A percentile compares a stretch with the other conserved stretches of the same genome.
phyloP scores from a whole-genome alignment of 805 yeast genomes.

The Metschnikowia cerradonensis region DNA sequence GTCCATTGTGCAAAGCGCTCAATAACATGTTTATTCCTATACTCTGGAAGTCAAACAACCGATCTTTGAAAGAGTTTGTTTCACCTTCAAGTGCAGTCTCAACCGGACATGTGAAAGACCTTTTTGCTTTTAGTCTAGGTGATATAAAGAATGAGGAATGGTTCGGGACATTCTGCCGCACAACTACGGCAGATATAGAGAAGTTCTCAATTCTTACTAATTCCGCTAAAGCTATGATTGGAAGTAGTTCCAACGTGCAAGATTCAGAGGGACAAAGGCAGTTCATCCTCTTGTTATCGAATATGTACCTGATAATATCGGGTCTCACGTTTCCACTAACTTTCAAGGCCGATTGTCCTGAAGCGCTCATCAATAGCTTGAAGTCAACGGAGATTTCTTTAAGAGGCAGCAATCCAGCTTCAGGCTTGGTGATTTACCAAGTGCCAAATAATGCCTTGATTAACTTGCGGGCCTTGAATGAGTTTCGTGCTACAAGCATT shows the following conservation, averaged over 20 bases:
- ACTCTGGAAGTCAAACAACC: constrained; percentile 50
- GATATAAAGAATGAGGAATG: constrained; percentile 20
- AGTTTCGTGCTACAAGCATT: constrained; percentile 34
- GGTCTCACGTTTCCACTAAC: constrained; percentile 37
- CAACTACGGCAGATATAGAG: constrained; percentile 22
- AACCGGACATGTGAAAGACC: constrained; percentile 6
- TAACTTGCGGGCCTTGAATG: constrained; percentile 49
- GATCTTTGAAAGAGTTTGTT: constrained; percentile 24
- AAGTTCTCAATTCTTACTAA: constrained; percentile 23
- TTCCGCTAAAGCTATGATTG: constrained; percentile 28
- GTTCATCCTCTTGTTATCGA: constrained; percentile 27
- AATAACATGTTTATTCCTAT: constrained; percentile 82
- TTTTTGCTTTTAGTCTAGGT: constrained; percentile 16
- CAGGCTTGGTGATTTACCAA: constrained; percentile 49
- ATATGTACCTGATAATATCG: constrained; percentile 34
- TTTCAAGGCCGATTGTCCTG: constrained; percentile 32
- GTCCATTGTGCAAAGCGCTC: constrained; percentile 88
- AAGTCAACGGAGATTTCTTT: constrained; percentile 62
- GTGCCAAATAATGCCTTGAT: constrained; percentile 59
- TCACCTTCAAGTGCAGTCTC: background rate
- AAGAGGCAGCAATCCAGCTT: constrained; percentile 44
- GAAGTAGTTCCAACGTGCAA: constrained; percentile 12
- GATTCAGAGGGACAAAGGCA: constrained; percentile 19
- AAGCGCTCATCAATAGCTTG: constrained; percentile 51
- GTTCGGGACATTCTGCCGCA: constrained; percentile 22